Evolutionary conservation across 345 rosid species (phyloP).

Genomic region (Clarkia xantiana): DNA sequence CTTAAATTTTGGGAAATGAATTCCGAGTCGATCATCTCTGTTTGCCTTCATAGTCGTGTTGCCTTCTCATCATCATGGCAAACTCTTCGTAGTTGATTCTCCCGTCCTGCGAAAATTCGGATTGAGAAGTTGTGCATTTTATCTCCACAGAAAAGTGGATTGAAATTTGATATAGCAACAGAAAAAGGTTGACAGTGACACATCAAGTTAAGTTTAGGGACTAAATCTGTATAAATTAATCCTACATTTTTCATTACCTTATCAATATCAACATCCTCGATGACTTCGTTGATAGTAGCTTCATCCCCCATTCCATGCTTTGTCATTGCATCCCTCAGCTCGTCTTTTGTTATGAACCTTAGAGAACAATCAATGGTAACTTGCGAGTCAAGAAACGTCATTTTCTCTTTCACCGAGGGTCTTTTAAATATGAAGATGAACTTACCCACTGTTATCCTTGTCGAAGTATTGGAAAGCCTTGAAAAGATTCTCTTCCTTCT

Average conservation of each 20-base stretch:
- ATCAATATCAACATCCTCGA: conserved; percentile 73
- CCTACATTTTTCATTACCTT: conserved; percentile 22
- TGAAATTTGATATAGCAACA: too few species aligned
- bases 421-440: background rate
- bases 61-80: conserved; percentile 17
- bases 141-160: too few species aligned
- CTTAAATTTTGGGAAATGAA: too few species aligned
- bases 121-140: background rate
- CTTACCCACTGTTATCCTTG: conserved; percentile 70
- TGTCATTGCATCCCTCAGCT: conserved; percentile 56
- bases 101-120: conserved; percentile 19
- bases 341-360: conserved; percentile 81
- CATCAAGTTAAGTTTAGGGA: too few species aligned
- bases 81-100: conserved; percentile 29
- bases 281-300: conserved; percentile 55
- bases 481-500: conserved; percentile 60
- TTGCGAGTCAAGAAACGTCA: too few species aligned
- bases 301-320: conserved; percentile 70
- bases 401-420: too few species aligned
- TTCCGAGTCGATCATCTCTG: background rate
- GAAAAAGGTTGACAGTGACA: too few species aligned
- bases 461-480: conserved; percentile 75
- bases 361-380: background rate
- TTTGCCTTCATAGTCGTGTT: conserved; percentile 1
- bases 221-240: too few species aligned